These are phyloP conservation scores for Gillenia trifoliata DNA, from an alignment of 306 rosid genomes.

Conservation along the genomic window DNA sequence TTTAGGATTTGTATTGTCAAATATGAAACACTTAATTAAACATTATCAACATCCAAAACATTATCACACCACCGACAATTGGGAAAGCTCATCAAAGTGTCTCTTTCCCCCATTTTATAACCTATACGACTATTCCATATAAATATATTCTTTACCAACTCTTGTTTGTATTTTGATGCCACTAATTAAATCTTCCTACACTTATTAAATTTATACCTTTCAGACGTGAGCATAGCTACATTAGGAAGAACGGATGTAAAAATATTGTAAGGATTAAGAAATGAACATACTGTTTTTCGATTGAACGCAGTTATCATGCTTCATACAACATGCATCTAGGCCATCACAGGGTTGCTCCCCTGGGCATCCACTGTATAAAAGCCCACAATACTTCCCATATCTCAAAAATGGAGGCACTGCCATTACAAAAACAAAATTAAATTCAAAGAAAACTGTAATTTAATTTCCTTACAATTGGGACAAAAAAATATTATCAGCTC, in stretches of 20 bases:
- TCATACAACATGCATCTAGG: conserved; percentile 90
- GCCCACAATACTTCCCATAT: conserved; percentile 95
- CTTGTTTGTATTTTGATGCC: neutral
- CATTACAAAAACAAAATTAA: neutral
- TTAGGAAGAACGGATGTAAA: too few species aligned
- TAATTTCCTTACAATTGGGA: neutral
- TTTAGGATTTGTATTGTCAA: neutral
- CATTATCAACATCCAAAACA: conserved; percentile 8
- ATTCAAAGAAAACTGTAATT: neutral
- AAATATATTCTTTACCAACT: neutral
- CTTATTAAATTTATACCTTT: neutral
- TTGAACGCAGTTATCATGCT: conserved; percentile 74
- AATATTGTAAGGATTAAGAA: too few species aligned
- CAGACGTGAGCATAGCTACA: too few species aligned
- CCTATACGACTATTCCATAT: neutral
- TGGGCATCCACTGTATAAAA: conserved; percentile 85
- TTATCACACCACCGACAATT: neutral
- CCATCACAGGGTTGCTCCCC: conserved; percentile 96
- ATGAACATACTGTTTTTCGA: conserved; percentile 60
- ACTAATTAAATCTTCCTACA: neutral
- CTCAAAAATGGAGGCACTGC: conserved; percentile 81
- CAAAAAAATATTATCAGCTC: neutral
- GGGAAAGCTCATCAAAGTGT: neutral
- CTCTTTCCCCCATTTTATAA: neutral
- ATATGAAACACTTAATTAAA: neutral